Conservation (phyloP, 257 asterid genomes). For the Thymus mandschuricus region DNA sequence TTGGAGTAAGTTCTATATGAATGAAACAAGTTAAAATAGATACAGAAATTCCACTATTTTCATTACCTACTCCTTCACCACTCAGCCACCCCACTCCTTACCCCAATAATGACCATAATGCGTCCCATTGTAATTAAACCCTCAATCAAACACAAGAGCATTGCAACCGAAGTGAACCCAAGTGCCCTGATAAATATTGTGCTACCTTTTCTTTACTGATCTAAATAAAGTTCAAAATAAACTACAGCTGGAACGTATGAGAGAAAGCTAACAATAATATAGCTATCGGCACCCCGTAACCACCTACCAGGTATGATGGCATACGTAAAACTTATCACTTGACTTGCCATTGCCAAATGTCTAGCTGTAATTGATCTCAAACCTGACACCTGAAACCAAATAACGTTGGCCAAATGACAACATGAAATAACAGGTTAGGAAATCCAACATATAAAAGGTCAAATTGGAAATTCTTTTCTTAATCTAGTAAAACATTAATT, state of each 20-base stretch:
- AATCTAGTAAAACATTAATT: conserved; percentile 8
- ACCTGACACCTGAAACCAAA: conserved; percentile 87
- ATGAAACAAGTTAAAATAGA: not conserved
- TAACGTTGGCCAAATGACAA: conserved; percentile 24
- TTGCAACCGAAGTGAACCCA: not conserved
- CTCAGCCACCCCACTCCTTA: not conserved
- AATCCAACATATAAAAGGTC: conserved; percentile 21
- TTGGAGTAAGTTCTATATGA: not conserved
- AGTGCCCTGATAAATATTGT: conserved; percentile 1
- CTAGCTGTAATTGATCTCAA: conserved; percentile 97
- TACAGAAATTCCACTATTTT: not conserved
- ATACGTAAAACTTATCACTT: conserved; percentile 86
- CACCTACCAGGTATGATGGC: conserved; percentile 90
- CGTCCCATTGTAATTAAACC: not conserved
- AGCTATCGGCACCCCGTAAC: conserved; percentile 22
- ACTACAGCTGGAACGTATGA: conserved; percentile 4
- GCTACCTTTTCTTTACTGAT: conserved; percentile 16
- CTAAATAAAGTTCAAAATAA: conserved; percentile 15
- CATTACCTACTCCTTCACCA: not conserved
- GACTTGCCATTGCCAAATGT: conserved; percentile 99
- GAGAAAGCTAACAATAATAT: conserved; percentile 1
- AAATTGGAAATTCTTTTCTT: not conserved
- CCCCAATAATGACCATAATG: not conserved
- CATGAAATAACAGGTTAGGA: conserved; percentile 17
- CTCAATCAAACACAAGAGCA: not conserved